phyloP scores from a whole-genome alignment of 2,329 filamentous ascomycete species.

The Penicillium sp. region DNA sequence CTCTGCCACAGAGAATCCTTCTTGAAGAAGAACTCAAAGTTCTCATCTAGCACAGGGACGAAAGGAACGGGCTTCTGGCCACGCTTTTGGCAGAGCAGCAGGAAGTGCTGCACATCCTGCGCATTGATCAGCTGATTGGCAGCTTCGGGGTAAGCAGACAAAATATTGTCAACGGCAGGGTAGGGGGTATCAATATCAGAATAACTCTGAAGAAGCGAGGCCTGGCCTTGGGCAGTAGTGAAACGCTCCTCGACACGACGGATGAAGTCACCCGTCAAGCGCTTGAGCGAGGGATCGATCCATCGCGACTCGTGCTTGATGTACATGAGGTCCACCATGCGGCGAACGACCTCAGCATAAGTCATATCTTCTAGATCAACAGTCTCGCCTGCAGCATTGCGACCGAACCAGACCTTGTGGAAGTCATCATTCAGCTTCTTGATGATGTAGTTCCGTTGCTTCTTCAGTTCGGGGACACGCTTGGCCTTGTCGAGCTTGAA shows the following conservation, averaged over 20 bases:
- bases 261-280: constrained; percentile 90
- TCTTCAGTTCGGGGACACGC: constrained; percentile 80
- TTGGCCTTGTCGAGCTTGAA: constrained; percentile 96
- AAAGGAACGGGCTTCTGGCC: constrained; percentile 97
- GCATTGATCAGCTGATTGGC: constrained; percentile 93
- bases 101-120: constrained; percentile 95
- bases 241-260: constrained; percentile 96
- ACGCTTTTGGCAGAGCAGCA: constrained; percentile 84
- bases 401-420: constrained; percentile 95
- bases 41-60: constrained; percentile 90
- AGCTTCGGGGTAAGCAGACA: constrained; percentile 80
- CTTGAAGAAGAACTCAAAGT: constrained; percentile 99
- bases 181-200: constrained; percentile 82
- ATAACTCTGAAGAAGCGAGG: constrained; percentile 86
- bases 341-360: constrained; percentile 79
- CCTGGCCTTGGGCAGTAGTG: constrained; percentile 65
- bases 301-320: constrained; percentile 86
- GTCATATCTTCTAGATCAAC: constrained; percentile 96
- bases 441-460: constrained; percentile 87
- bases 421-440: constrained; percentile 94
- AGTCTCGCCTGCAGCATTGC: constrained; percentile 73
- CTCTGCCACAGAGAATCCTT: constrained; percentile 99
- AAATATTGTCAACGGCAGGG: constrained; percentile 70
- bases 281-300: constrained; percentile 82
- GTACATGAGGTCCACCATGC: constrained; percentile 86